phyloP scores from a whole-genome alignment of 805 yeast genomes.

The Cyberlindnera japonica region DNA sequence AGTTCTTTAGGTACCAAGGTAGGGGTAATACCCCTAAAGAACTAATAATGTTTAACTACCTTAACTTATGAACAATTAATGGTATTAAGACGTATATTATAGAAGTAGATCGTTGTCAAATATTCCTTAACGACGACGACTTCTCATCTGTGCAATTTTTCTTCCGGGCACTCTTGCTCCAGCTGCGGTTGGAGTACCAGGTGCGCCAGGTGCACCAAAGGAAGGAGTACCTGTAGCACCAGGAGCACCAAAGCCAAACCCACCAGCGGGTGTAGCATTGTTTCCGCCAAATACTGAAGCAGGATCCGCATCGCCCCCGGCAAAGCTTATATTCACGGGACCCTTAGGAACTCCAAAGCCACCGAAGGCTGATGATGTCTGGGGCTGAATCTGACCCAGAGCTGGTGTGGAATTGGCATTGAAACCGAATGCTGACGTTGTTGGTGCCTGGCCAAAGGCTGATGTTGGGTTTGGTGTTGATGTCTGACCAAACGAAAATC shows the following conservation, averaged over 20 bases:
- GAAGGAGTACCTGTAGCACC: constrained; percentile 9
- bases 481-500: constrained; percentile 16
- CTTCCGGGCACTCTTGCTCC: constrained; percentile 22
- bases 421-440: constrained; percentile 14
- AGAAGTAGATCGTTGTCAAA: neutral
- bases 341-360: constrained; percentile 12
- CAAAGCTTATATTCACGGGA: constrained; percentile 16
- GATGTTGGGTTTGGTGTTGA: constrained; percentile 13
- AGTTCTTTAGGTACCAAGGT: constrained; percentile 9
- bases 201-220: constrained; percentile 21
- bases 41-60: too few species aligned
- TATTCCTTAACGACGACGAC: constrained; percentile 22
- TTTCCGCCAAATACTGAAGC: constrained; percentile 15
- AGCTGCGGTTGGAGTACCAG: constrained; percentile 20
- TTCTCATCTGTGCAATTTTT: constrained; percentile 27
- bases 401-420: constrained; percentile 17
- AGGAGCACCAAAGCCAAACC: constrained; percentile 8
- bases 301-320: constrained; percentile 7
- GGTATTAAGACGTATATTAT: neutral
- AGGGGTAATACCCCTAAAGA: constrained; percentile 6
- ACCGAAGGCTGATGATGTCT: constrained; percentile 12
- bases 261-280: constrained; percentile 3
- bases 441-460: constrained; percentile 16
- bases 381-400: neutral
- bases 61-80: neutral